A percentile compares a stretch with the other conserved stretches of the same genome.
These are phyloP conservation scores for Claviceps fusiformis DNA, from an alignment of 2,329 filamentous ascomycete genomes.

Conservation along the genomic window DNA sequence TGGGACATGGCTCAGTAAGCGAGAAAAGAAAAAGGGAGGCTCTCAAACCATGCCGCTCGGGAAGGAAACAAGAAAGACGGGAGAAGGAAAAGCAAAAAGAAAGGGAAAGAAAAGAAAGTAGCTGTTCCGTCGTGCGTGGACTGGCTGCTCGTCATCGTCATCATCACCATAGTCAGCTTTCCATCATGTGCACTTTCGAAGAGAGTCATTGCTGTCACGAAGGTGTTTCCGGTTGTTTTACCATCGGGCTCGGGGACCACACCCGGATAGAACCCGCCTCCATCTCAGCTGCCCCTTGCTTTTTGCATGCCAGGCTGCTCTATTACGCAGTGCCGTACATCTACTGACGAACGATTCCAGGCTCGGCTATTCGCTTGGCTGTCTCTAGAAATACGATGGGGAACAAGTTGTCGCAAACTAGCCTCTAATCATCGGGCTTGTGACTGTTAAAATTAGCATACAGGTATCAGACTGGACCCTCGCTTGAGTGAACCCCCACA, in stretches of 20 bases:
- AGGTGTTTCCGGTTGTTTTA: neutral
- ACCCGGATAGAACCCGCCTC: neutral
- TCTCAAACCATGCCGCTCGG: no score
- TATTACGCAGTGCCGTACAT: no score
- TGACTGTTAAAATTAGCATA: no score
- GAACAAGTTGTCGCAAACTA: no score
- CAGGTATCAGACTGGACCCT: no score
- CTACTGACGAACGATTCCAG: no score
- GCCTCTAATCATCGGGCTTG: no score
- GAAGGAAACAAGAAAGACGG: no score
- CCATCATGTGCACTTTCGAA: neutral
- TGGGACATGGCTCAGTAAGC: neutral
- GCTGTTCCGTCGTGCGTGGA: neutral
- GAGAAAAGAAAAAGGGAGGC: neutral
- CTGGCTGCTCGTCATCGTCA: neutral
- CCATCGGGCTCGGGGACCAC: neutral
- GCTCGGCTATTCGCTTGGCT: neutral
- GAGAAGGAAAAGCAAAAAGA: no score
- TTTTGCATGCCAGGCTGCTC: neutral
- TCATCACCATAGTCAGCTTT: neutral
- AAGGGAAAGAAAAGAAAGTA: no score
- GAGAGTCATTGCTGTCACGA: neutral
- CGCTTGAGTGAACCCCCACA: no score
- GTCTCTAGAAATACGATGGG: no score
- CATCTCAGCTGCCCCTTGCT: neutral